A percentile compares a stretch with the other conserved stretches of the same genome.
Conservation (phyloP, 805 yeast genomes). For the Cyberlindnera subsufficiens region DNA sequence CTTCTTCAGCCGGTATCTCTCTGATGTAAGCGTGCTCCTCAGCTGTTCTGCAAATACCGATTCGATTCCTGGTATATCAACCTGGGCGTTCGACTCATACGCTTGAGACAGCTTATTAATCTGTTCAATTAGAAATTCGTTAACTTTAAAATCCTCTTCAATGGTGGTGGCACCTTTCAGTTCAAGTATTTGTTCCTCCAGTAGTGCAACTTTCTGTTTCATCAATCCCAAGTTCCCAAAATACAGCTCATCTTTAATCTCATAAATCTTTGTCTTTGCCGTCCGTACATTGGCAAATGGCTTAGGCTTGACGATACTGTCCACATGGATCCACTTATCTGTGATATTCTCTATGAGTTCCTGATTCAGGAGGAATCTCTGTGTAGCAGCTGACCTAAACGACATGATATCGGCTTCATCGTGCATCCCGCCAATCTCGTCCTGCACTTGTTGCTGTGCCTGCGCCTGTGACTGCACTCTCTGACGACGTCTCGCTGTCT, state of each 20-base stretch:
- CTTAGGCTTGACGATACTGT: constrained; percentile 38
- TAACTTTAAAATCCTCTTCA: constrained; percentile 3
- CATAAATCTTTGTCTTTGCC: constrained; percentile 10
- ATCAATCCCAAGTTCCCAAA: constrained; percentile 20
- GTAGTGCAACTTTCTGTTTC: constrained; percentile 15
- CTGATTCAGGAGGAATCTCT: constrained; percentile 40
- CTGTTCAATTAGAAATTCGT: constrained; percentile 4
- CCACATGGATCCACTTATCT: constrained; percentile 39
- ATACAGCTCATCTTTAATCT: constrained; percentile 17
- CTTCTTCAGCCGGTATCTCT: constrained; percentile 6
- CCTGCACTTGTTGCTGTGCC: constrained; percentile 11
- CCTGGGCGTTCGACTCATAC: constrained; percentile 1
- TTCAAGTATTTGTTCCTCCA: constrained; percentile 16
- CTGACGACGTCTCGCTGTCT: constrained; percentile 20
- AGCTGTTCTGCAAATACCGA: constrained; percentile 4
- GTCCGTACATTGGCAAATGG: constrained; percentile 18
- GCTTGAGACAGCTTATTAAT: constrained; percentile 9
- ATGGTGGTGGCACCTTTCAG: constrained; percentile 2
- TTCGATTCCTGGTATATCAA: constrained; percentile 4
- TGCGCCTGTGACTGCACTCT: constrained; percentile 16
- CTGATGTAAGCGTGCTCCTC: constrained; percentile 2
- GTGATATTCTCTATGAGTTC: constrained; percentile 43
- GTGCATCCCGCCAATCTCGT: constrained; percentile 28
- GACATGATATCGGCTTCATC: constrained; percentile 51
- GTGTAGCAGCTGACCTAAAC: constrained; percentile 39